Base-by-base conservation (phyloP, 805 yeast species). In the Saccharomycopsis amapae region DNA sequence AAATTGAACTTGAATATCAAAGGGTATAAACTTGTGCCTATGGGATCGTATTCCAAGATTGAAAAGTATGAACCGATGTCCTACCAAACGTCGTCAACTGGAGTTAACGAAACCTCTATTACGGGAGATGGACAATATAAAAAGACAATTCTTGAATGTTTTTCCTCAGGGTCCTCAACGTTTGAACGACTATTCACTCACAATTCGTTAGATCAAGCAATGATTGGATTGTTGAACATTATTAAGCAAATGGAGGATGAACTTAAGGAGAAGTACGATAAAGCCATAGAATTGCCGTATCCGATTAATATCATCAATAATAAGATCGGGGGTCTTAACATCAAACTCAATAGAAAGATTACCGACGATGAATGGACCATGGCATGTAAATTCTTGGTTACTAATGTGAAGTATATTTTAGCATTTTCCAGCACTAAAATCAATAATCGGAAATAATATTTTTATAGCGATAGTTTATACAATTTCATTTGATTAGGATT, bases 321-420 rank as follows among this genome's bases (percentile, higher is more conserved):
- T 51, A 73, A 73, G 43, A 81, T 90, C 30, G 95, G 93, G 1
- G 88, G 85, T 1, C 73, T 78, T 46, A 76, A 85, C 41, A 81
- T 90, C n/a, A 68, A 79, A 39, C 72, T 86, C 1, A 76, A 85
- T 1, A 73, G 85, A 2, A 68, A 72, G 48, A 64, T 72, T 3
- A 75, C 81, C 0, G 81, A 81, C 58, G 77, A 78, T 38, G 86
- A 83, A 51, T 89, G 97, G 97, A 86, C 96, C 0, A 76, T 81
- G 22, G 90, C 95, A 1, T 88, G 96, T 63, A 82, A 84, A 56
- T 84, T 79, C 57, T 66, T 90, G 10, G 64, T 89, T 40, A 85
- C 93, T 0, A 78, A 90, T 56, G 70, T 78, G 25, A 87, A 86
- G 58, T 90, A 96, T 95, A 71, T 90, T 5, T 64, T 89, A 45